Evolutionary conservation across 1,284 basidiomycete species (phyloP), one percentile per base, ranked within the genome.

Genomic region (Ceratobasidium sp.): DNA sequence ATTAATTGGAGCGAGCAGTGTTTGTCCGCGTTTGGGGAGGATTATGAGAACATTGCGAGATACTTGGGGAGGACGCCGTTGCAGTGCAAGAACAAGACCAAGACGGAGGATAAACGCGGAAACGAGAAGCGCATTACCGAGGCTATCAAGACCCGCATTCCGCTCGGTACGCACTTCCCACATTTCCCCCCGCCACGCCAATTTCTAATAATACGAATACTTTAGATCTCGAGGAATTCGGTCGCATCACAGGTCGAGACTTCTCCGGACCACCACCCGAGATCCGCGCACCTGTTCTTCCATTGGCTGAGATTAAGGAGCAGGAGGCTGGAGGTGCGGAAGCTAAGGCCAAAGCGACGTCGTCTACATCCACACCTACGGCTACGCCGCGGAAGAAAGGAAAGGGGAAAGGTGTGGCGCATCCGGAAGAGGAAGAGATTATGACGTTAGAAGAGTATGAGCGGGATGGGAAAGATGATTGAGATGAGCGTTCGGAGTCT

Each of bases 11-110:
- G 18, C 11, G 16, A 11, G 16, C 38, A 76, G 75, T 73, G 73
- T 35, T 23, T 74, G 30, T 64, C 73, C 46, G 80, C 80, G 74
- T 82, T 80, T 78, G 81, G 81, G n/a, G 82, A 80, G 9, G 81
- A 82, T 57, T 82, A 82, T 71, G 81, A 82, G 75, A 81, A 81
- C 77, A 82, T 82, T 52, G 77, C 81, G 3, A 76, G 80, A 1
- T 78, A 82, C 35, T 81, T 82, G 73, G 78, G 78, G 5, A 77
- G 81, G 38, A 80, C 79, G 41, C 76, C 81, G 11, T 77, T 76
- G 28, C 79, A 80, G 73, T 80, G 82, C 75, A 81, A 80, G 75
- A 79, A 79, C 41, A 82, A 82, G 73, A 82, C 79, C 76, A 80
- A 80, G 32, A 73, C 78, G 21, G 79, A 82, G 75, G 79, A 80